These are phyloP conservation scores for Lavandula angustifolia DNA, from an alignment of 257 asterid genomes.

Conservation along the genomic window DNA sequence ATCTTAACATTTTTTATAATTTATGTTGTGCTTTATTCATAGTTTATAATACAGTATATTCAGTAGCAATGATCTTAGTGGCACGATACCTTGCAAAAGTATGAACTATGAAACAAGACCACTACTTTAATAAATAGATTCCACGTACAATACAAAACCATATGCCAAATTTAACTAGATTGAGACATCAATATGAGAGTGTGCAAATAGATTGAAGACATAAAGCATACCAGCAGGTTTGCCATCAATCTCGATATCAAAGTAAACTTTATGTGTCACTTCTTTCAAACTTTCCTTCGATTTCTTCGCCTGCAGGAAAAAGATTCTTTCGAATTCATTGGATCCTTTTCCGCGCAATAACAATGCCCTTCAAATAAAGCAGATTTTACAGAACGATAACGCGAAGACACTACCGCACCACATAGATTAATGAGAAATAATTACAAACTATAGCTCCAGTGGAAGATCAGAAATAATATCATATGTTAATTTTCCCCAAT, in stretches of 20 bases:
- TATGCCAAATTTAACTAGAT: no score
- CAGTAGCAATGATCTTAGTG: no score
- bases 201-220: not conserved
- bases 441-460: not conserved
- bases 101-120: no score
- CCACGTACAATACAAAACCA: no score
- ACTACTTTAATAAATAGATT: not conserved
- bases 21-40: no score
- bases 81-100: no score
- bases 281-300: conserved; percentile 65
- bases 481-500: not conserved
- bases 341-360: no score
- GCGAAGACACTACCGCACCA: not conserved
- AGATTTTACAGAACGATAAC: conserved; percentile 2
- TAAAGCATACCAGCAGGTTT: conserved; percentile 68
- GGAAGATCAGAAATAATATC: conserved; percentile 15
- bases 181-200: no score
- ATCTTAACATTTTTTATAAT: no score
- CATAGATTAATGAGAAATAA: not conserved
- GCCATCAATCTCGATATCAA: conserved; percentile 85
- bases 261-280: conserved; percentile 76
- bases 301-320: conserved; percentile 69
- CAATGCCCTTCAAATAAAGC: conserved; percentile 3
- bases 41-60: no score
- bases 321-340: no score